These are phyloP conservation scores for Celoporthe dispersa DNA, from an alignment of 2,329 filamentous ascomycete genomes.

Conservation along the genomic window DNA sequence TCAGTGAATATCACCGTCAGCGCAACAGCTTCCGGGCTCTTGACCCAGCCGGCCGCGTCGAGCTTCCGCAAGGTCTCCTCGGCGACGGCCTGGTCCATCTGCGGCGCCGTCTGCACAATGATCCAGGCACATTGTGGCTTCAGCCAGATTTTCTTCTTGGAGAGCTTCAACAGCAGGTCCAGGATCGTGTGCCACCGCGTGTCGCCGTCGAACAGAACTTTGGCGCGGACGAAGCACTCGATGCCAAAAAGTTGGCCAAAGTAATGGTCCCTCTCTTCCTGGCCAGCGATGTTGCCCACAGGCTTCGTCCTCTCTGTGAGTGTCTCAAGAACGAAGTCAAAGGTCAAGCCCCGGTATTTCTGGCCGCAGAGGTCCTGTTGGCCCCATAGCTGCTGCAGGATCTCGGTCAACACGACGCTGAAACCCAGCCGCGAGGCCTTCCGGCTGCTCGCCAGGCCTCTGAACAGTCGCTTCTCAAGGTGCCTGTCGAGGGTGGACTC, in stretches of 20 bases:
- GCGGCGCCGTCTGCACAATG: conserved; percentile 72
- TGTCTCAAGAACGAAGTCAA: conserved; percentile 58
- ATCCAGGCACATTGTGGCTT: conserved; percentile 86
- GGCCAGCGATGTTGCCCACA: conserved; percentile 57
- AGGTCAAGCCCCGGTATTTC: conserved; percentile 58
- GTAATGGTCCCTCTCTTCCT: conserved; percentile 85
- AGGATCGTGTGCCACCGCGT: conserved; percentile 71
- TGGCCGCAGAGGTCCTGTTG: conserved; percentile 47
- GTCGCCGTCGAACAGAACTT: conserved; percentile 66
- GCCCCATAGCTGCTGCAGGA: conserved; percentile 73
- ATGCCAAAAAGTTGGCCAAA: conserved; percentile 88
- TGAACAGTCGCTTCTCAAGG: conserved; percentile 73
- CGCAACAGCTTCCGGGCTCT: conserved; percentile 86
- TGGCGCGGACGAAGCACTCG: conserved; percentile 82
- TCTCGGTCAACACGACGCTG: conserved; percentile 83
- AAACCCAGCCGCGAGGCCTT: conserved; percentile 90
- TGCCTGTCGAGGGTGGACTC: conserved; percentile 62
- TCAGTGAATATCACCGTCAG: conserved; percentile 78
- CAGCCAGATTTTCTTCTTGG: conserved; percentile 85
- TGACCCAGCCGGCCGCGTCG: conserved; percentile 67
- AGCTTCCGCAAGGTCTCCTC: conserved; percentile 67
- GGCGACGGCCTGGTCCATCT: conserved; percentile 62
- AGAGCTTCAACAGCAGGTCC: conserved; percentile 72
- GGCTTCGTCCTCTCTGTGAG: conserved; percentile 60
- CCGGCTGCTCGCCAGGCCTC: conserved; percentile 85